Evolutionary conservation across 352 stramenopile genomes (phyloP).

Genomic region (Pseudoperonospora humuli): DNA sequence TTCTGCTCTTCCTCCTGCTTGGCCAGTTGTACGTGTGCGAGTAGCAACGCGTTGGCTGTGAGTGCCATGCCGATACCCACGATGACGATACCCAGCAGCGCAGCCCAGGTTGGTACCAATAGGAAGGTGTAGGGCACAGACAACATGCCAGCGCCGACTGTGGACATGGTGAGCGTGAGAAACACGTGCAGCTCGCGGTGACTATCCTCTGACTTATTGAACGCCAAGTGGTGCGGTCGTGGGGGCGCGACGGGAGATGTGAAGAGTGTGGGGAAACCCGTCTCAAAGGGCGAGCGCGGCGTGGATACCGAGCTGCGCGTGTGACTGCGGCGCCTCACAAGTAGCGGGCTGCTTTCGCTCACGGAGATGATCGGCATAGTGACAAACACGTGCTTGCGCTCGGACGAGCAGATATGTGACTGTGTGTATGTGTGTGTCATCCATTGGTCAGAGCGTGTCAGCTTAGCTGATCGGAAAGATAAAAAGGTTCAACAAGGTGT

Average conservation of each 20-base stretch:
- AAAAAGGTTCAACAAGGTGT: no score
- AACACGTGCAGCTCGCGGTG: slow-evolving; percentile 58
- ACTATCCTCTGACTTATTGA: slow-evolving; percentile 25
- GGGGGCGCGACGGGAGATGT: slow-evolving; percentile 43
- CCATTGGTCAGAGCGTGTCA: no score
- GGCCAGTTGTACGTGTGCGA: slow-evolving; percentile 47
- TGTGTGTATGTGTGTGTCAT: no score
- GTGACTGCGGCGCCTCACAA: slow-evolving; percentile 9
- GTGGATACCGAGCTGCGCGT: slow-evolving; percentile 14
- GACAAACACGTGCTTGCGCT: neutral
- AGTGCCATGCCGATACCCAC: slow-evolving; percentile 51
- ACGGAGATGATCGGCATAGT: slow-evolving; percentile 16
- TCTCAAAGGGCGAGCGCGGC: slow-evolving; percentile 59
- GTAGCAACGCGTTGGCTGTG: slow-evolving; percentile 49
- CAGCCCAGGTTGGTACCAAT: slow-evolving; percentile 33
- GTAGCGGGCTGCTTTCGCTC: slow-evolving; percentile 19
- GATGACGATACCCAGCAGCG: slow-evolving; percentile 32
- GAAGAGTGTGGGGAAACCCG: slow-evolving; percentile 64
- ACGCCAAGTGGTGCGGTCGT: slow-evolving; percentile 44
- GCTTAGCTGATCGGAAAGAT: no score
- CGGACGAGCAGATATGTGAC: neutral
- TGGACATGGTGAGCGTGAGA: slow-evolving; percentile 70
- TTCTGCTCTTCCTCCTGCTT: slow-evolving; percentile 32
- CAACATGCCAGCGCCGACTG: slow-evolving; percentile 63
- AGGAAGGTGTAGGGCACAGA: slow-evolving; percentile 68